Base-by-base conservation (phyloP, 345 rosid genomes). In the Limnanthes douglasii region DNA sequence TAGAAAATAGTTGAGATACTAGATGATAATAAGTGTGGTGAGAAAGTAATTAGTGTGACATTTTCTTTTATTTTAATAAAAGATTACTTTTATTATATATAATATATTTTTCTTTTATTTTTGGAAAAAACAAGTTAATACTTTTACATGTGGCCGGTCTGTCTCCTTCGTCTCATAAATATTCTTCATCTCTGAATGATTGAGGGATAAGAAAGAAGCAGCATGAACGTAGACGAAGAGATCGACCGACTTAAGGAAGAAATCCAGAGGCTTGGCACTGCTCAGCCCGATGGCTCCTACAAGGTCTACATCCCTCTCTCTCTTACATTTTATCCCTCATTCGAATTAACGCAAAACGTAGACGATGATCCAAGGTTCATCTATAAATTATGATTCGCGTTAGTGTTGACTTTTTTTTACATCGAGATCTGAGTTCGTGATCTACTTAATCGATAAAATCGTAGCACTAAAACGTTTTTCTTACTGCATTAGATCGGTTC, bases 161-260 rank as follows among this genome's bases (percentile, higher is more conserved):
- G n/a, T n/a, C n/a, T n/a, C n/a, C n/a, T n/a, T n/a, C n/a, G n/a
- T n/a, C n/a, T n/a, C n/a, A n/a, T n/a, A n/a, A n/a, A n/a, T n/a
- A n/a, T n/a, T n/a, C n/a, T n/a, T n/a, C n/a, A n/a, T n/a, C n/a
- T n/a, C n/a, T n/a, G n/a, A n/a, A n/a, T n/a, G n/a, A n/a, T n/a
- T n/a, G n/a, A 20, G 32, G 31, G n/a, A 28, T 29, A 44, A 36
- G 31, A 11, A 31, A 15, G 10, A 8, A 32, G 55, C 45, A 50
- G 56, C 39, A 79, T 88, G 97, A 83, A 79, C 50, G 93, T 88
- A 27, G 95, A 72, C 29, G 95, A 83, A 58, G 97, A 88, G 61
- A 73, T 83, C 6, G 70, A 47, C 55, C 61, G 78, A 44, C 90
- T 88, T 43, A 72, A 66, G 53, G 86, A 73, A 45, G 97, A 83